Evolutionary conservation across 192 early-diverging fungal genomes (phyloP).

Genomic region (Coemansia sp.): DNA sequence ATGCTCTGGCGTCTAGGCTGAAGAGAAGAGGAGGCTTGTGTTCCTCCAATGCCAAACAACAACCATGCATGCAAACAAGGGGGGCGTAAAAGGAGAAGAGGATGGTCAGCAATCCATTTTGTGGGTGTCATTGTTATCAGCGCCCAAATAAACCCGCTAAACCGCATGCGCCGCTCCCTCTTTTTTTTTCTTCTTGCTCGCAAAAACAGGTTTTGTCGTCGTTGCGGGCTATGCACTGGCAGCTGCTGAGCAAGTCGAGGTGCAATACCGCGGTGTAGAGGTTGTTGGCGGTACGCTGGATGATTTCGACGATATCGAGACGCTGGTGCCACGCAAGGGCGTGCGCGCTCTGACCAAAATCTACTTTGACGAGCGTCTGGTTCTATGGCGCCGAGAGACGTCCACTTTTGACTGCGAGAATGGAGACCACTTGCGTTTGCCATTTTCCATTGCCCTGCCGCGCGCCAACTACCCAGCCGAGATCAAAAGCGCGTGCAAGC

Average conservation of each 20-base stretch:
- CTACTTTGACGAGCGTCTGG: slow-evolving; percentile 55
- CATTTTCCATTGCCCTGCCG: slow-evolving; percentile 43
- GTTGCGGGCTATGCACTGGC: slow-evolving; percentile 19
- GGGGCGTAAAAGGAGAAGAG: slow-evolving; percentile 12
- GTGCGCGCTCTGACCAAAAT: slow-evolving; percentile 40
- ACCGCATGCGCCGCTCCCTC: background rate
- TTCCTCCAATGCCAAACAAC: slow-evolving; percentile 6
- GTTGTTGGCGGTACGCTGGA: slow-evolving; percentile 48
- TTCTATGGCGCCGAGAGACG: slow-evolving; percentile 30
- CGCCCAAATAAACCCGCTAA: slow-evolving; percentile 6
- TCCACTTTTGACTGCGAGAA: background rate
- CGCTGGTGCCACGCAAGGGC: slow-evolving; percentile 33
- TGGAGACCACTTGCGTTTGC: slow-evolving; percentile 8
- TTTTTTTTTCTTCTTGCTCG: background rate
- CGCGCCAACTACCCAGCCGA: slow-evolving; percentile 49
- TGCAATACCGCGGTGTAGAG: slow-evolving; percentile 51
- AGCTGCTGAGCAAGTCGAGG: slow-evolving; percentile 22
- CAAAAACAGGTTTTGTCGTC: slow-evolving; percentile 31
- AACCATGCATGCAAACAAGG: slow-evolving; percentile 5
- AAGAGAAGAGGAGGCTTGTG: slow-evolving; percentile 1
- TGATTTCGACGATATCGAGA: slow-evolving; percentile 40
- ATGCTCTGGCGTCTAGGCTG: background rate
- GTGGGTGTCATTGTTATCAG: slow-evolving; percentile 3
- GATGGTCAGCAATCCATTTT: slow-evolving; percentile 13
- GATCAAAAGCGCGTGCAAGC: slow-evolving; percentile 26